phyloP scores from a whole-genome alignment of 1,139 yeast genomes.

The Pichia sp. region DNA sequence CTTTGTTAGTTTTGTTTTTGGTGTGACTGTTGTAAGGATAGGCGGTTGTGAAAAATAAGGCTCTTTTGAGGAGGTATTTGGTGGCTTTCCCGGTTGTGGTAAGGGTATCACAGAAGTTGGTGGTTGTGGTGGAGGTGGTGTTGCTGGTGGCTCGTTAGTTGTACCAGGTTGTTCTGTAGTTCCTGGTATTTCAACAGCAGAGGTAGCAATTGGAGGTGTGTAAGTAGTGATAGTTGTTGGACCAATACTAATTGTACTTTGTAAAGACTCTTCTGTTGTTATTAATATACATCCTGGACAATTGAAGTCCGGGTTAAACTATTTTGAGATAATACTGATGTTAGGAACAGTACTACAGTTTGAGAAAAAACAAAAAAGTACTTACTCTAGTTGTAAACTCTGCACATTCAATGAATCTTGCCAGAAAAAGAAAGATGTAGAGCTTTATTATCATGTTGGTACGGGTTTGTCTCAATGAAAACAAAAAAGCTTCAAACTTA shows the following conservation, averaged over 20 bases:
- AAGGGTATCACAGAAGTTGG: background rate
- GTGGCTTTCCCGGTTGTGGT: background rate
- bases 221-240: constrained; percentile 10
- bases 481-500: too few species aligned
- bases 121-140: background rate
- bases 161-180: background rate
- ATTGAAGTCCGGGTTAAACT: constrained; percentile 26
- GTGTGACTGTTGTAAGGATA: too few species aligned
- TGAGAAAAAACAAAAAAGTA: too few species aligned
- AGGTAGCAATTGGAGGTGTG: constrained; percentile 6
- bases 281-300: constrained; percentile 28
- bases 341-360: too few species aligned
- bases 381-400: background rate
- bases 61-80: background rate
- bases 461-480: too few species aligned
- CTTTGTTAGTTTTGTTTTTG: too few species aligned
- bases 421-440: too few species aligned
- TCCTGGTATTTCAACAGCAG: background rate
- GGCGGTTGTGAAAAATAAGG: background rate
- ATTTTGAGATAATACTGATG: background rate
- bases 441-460: too few species aligned
- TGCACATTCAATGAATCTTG: too few species aligned
- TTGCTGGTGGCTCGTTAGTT: background rate
- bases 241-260: constrained; percentile 24
- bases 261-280: constrained; percentile 25